These are phyloP conservation scores for Trichoderma virens DNA, from an alignment of 495 filamentous ascomycete genomes.

Conservation along the genomic window DNA sequence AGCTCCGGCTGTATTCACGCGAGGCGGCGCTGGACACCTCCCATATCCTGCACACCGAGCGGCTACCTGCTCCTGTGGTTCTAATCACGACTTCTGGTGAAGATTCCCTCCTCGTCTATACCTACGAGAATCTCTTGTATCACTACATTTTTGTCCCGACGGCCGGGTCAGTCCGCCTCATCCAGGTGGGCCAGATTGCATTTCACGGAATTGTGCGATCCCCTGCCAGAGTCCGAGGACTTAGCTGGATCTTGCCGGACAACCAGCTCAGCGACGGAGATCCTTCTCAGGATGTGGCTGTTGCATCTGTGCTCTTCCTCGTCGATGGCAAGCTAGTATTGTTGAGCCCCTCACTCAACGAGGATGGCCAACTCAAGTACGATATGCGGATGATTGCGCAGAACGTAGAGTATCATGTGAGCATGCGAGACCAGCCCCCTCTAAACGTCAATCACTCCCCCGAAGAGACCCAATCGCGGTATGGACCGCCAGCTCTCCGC, in stretches of 20 bases:
- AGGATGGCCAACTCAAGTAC: slow-evolving; percentile 78
- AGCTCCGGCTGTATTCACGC: slow-evolving; percentile 87
- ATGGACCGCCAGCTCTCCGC: slow-evolving; percentile 40
- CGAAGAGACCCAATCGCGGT: slow-evolving; percentile 14
- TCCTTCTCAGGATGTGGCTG: slow-evolving; percentile 91
- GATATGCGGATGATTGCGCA: slow-evolving; percentile 96
- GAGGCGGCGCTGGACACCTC: slow-evolving; percentile 71
- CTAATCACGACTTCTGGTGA: slow-evolving; percentile 81
- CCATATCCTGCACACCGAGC: slow-evolving; percentile 63
- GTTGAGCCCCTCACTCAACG: slow-evolving; percentile 72
- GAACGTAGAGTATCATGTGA: slow-evolving; percentile 87
- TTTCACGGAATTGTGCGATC: slow-evolving; percentile 95
- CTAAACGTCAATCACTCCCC: slow-evolving; percentile 19
- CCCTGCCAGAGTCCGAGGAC: slow-evolving; percentile 80
- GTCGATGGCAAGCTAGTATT: slow-evolving; percentile 95
- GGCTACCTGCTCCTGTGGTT: slow-evolving; percentile 75
- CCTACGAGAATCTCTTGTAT: slow-evolving; percentile 90
- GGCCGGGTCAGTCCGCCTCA: slow-evolving; percentile 61
- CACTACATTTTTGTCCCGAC: slow-evolving; percentile 79
- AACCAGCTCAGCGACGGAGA: slow-evolving; percentile 86
- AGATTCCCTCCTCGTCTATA: slow-evolving; percentile 93
- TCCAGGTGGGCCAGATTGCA: slow-evolving; percentile 92
- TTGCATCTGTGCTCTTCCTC: slow-evolving; percentile 86
- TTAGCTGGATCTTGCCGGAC: slow-evolving; percentile 94
- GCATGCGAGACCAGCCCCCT: slow-evolving; percentile 79